Conservation (phyloP, 345 rosid genomes). For the Camelina hispida region DNA sequence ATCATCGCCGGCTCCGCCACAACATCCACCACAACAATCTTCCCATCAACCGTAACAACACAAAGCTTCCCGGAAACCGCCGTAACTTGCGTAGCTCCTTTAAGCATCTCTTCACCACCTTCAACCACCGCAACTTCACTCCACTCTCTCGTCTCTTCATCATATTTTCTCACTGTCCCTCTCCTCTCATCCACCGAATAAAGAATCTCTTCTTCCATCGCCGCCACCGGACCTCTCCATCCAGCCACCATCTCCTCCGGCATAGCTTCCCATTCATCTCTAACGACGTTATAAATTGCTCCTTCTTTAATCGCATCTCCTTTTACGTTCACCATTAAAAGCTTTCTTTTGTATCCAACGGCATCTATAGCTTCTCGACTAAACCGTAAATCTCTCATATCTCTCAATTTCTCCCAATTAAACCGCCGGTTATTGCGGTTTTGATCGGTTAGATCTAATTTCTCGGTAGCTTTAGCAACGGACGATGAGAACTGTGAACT, state of each 20-base stretch:
- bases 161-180: conserved; percentile 50
- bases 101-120: conserved; percentile 49
- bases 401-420: conserved; percentile 50
- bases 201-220: conserved; percentile 53
- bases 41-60: conserved; percentile 42
- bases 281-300: conserved; percentile 47
- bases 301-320: conserved; percentile 59
- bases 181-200: conserved; percentile 54
- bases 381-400: conserved; percentile 54
- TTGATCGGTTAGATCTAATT: conserved; percentile 43
- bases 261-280: conserved; percentile 52
- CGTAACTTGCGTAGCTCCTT: conserved; percentile 48
- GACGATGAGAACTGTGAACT: conserved; percentile 44
- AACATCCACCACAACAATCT: conserved; percentile 53
- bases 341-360: conserved; percentile 53
- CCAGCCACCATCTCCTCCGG: conserved; percentile 59
- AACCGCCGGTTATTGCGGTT: background rate
- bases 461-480: conserved; percentile 55
- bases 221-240: conserved; percentile 62
- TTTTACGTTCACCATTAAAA: conserved; percentile 63
- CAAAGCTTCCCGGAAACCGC: conserved; percentile 54
- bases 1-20: conserved; percentile 43
- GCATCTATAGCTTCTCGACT: conserved; percentile 65
- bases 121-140: conserved; percentile 39
- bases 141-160: conserved; percentile 50